Evolutionary conservation across 2,329 filamentous ascomycete genomes (phyloP).

Genomic region (Aspergillus glaucus): DNA sequence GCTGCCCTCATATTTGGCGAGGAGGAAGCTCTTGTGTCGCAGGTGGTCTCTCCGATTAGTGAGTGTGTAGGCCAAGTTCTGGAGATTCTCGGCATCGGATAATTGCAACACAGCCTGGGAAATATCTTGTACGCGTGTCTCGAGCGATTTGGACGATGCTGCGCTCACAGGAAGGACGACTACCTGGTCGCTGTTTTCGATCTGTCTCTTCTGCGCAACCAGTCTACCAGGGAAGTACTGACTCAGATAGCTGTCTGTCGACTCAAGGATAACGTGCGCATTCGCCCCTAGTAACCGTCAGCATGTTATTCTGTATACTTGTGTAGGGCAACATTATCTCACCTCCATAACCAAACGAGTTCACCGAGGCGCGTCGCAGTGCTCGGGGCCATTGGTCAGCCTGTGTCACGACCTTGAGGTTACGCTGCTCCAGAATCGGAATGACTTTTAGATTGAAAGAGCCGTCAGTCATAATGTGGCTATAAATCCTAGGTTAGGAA

Average conservation of each 20-base stretch:
- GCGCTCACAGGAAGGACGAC: neutral
- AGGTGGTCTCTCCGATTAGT: neutral
- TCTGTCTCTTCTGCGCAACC: neutral
- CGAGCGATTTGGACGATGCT: neutral
- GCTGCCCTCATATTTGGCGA: neutral
- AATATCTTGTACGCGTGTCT: too few species aligned
- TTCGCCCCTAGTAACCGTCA: constrained; percentile 13
- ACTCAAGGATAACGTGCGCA: constrained; percentile 32
- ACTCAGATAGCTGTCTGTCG: neutral
- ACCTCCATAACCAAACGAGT: constrained; percentile 36
- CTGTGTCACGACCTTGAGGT: too few species aligned
- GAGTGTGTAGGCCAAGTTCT: neutral
- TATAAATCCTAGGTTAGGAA: too few species aligned
- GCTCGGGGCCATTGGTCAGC: too few species aligned
- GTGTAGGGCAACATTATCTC: too few species aligned
- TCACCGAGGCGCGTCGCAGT: constrained; percentile 19
- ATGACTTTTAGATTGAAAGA: too few species aligned
- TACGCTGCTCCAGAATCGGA: too few species aligned
- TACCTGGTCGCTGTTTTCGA: neutral
- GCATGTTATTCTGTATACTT: too few species aligned
- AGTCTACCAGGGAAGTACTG: neutral
- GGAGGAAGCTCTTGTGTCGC: neutral
- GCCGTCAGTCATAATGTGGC: too few species aligned
- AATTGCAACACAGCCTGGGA: too few species aligned
- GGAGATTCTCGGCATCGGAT: neutral